Evolutionary conservation across 768 basidiomycete genomes (phyloP), one percentile per base, ranked within the genome.

Genomic region (Xerocomus potaroensis): DNA sequence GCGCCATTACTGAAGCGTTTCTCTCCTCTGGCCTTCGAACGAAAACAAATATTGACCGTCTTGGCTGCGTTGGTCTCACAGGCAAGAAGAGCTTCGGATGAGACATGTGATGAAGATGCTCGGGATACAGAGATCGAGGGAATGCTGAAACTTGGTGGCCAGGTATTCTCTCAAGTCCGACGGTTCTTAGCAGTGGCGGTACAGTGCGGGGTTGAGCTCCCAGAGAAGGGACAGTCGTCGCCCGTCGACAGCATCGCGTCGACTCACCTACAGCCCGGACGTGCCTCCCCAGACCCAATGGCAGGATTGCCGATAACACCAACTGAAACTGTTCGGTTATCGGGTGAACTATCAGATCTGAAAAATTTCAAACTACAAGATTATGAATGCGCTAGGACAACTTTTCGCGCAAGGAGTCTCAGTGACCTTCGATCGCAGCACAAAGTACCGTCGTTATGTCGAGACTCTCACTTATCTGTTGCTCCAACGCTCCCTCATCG

Each of bases 41-140:
- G 95, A 34, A 88, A 90, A 60, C 76, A 80, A 30, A 84, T 99
- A 43, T 70, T 98, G 22, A 79, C 84, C 3, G 79, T 85, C 41
- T 76, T 99, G 21, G 87, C 90, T 3, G 76, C 78, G 8, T 75
- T 99, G 30, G 94, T 97, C 11, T 75, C 83, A 1, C 87, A 90
- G 59, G 80, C 91, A 9, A 83, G 80, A 62, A 79, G 73, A 49
- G 82, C 81, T 1, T 83, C 77, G 2, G 76, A 72, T 12, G 65
- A 61, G 14, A 53, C 71, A 0, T 72, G 75, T 10, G 73, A 72
- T 18, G 76, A 74, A 27, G 71, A 75, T 19, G 66, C 61, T 23
- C 76, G 77, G 29, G 72, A 71, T 19, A 53, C 69, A 19, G 86
- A 90, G 59, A 78, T 86, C 12, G 78, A 84, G 43, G 73, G 71